phyloP scores from a whole-genome alignment of 495 filamentous ascomycete species.

The Lepidopterella palustris region DNA sequence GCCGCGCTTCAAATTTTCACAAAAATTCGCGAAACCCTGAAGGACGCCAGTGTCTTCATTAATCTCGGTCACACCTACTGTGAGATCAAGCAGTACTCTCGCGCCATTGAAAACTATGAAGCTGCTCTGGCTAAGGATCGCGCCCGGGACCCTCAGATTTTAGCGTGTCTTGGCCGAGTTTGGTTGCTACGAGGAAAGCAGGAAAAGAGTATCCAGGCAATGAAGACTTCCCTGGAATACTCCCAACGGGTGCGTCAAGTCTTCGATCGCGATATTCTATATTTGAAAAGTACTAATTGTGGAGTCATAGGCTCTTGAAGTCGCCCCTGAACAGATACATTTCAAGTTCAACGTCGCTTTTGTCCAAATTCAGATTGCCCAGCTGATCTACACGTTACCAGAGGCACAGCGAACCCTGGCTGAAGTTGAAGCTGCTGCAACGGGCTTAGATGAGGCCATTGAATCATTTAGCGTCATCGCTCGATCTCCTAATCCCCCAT shows the following conservation, averaged over 20 bases:
- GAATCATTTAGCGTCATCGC: constrained; percentile 75
- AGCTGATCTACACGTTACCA: constrained; percentile 64
- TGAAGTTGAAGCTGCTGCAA: constrained; percentile 69
- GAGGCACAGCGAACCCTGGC: constrained; percentile 69
- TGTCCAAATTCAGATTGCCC: constrained; percentile 87
- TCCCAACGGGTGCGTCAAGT: constrained; percentile 56
- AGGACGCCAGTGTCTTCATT: constrained; percentile 76
- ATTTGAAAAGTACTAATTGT: constrained; percentile 13
- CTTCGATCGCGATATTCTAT: not conserved
- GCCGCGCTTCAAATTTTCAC: constrained; percentile 77
- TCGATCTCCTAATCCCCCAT: constrained; percentile 75
- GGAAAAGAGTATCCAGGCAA: constrained; percentile 70
- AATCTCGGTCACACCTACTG: constrained; percentile 91
- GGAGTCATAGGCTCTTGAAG: constrained; percentile 55
- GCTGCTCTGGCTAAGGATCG: constrained; percentile 78
- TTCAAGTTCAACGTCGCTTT: constrained; percentile 98
- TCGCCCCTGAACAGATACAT: constrained; percentile 76
- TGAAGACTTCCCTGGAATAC: constrained; percentile 81
- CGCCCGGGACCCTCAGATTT: constrained; percentile 66
- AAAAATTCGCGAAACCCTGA: constrained; percentile 80
- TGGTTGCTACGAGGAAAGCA: constrained; percentile 81
- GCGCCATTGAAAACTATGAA: constrained; percentile 91
- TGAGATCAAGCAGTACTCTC: constrained; percentile 78
- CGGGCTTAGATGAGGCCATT: constrained; percentile 87
- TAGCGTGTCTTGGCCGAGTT: constrained; percentile 90